Evolutionary conservation across 169 alveolate genomes (phyloP).

Genomic region (Eimeria praecox): DNA sequence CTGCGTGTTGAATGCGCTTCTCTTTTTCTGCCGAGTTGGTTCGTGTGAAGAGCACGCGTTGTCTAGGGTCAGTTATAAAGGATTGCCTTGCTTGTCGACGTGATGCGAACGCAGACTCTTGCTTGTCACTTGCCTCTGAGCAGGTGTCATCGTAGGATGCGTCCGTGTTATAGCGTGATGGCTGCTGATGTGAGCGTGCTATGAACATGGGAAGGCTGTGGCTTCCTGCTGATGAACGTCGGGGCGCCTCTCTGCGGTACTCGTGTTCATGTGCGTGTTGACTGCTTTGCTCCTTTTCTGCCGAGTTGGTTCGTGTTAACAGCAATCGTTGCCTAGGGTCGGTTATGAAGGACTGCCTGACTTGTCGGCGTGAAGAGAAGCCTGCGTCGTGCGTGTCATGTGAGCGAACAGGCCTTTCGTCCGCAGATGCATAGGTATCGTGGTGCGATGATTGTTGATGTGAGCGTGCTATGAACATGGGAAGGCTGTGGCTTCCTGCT

Average conservation of each 20-base stretch:
- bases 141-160: background rate
- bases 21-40: conserved; percentile 47
- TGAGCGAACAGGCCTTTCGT: background rate
- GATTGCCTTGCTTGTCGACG: conserved; percentile 69
- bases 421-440: background rate
- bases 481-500: conserved; percentile 71
- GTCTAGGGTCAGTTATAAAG: conserved; percentile 42
- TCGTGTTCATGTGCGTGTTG: too few species aligned
- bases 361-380: too few species aligned
- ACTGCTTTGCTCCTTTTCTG: too few species aligned
- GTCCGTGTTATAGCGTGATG: background rate
- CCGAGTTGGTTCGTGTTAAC: too few species aligned
- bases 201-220: conserved; percentile 16
- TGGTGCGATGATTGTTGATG: conserved; percentile 22
- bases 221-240: conserved; percentile 7
- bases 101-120: background rate
- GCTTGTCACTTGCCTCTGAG: background rate
- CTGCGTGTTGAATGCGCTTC: background rate
- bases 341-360: too few species aligned
- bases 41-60: conserved; percentile 43
- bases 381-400: background rate
- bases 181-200: conserved; percentile 31
- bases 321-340: too few species aligned
- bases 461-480: conserved; percentile 69
- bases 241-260: too few species aligned